Conservation (phyloP, 148 eudicot species). For the Heliosperma pusillum region DNA sequence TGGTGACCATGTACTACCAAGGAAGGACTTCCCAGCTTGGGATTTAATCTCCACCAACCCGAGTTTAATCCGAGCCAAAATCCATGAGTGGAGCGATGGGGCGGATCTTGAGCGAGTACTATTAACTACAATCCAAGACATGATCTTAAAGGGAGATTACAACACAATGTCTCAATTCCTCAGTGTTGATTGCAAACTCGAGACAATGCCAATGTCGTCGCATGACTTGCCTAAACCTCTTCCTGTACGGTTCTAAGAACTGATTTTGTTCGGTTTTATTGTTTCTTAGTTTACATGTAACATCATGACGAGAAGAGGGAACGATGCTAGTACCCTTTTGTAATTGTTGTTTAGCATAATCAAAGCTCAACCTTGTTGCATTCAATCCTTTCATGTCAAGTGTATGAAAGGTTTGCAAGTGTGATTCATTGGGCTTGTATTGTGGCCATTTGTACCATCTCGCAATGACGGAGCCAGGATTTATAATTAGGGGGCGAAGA, state of each 20-base stretch:
- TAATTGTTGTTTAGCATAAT: not conserved
- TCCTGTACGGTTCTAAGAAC: not conserved
- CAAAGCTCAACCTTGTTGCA: not conserved
- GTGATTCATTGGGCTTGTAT: not conserved
- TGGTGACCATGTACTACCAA: constrained; percentile 11
- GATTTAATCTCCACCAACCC: constrained; percentile 7
- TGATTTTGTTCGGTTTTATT: not conserved
- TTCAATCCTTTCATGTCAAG: not conserved
- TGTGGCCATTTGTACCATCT: too few relatives aligned
- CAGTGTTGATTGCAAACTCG: constrained; percentile 7
- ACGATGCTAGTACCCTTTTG: not conserved
- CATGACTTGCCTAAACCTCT: constrained; percentile 12
- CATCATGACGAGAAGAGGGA: not conserved
- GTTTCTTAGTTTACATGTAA: not conserved
- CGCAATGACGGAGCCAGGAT: too few relatives aligned
- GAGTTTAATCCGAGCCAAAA: constrained; percentile 1
- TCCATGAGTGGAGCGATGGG: constrained; percentile 13
- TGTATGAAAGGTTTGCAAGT: not conserved
- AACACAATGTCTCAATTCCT: not conserved
- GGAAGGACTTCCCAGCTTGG: constrained; percentile 10
- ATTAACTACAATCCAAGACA: constrained; percentile 7
- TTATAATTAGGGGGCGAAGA: too few relatives aligned
- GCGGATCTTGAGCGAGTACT: constrained; percentile 4
- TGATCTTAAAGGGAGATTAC: constrained; percentile 3
- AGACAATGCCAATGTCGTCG: constrained; percentile 5